These are phyloP conservation scores for Olyra latifolia DNA, from an alignment of 176 grass and related monocot genomes.

Conservation along the genomic window DNA sequence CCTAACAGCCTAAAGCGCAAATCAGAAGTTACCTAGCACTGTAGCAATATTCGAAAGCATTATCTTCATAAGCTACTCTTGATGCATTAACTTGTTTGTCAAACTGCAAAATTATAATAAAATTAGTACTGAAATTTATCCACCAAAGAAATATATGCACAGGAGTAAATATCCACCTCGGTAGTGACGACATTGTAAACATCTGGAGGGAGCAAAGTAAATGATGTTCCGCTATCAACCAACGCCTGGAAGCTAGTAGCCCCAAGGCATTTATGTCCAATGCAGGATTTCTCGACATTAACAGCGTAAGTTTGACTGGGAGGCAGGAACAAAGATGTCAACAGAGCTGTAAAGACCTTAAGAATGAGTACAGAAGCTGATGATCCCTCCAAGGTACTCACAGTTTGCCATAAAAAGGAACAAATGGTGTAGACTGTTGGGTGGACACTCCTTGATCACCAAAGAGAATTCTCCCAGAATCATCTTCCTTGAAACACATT, in stretches of 20 bases:
- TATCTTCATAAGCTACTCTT: slow-evolving; percentile 44
- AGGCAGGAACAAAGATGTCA: slow-evolving; percentile 39
- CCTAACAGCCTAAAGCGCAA: background rate
- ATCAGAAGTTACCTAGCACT: slow-evolving; percentile 59
- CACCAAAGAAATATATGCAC: background rate
- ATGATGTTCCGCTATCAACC: slow-evolving; percentile 91
- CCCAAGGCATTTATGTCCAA: slow-evolving; percentile 72
- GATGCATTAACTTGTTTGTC: slow-evolving; percentile 79
- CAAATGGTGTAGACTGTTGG: slow-evolving; percentile 87
- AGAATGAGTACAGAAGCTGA: background rate
- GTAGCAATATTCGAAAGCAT: slow-evolving; percentile 78
- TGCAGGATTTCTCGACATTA: slow-evolving; percentile 71
- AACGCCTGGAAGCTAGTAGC: slow-evolving; percentile 62
- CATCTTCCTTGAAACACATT: slow-evolving; percentile 83
- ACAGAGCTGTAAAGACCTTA: slow-evolving; percentile 11
- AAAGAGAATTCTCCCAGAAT: slow-evolving; percentile 92
- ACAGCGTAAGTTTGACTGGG: slow-evolving; percentile 75
- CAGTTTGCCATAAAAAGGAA: slow-evolving; percentile 81
- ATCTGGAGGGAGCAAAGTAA: slow-evolving; percentile 72
- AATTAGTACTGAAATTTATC: slow-evolving; percentile 33
- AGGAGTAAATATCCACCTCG: slow-evolving; percentile 53
- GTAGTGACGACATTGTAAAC: slow-evolving; percentile 66
- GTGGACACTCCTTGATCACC: slow-evolving; percentile 77
- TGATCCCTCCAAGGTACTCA: slow-evolving; percentile 47
- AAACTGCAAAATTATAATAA: slow-evolving; percentile 63